phyloP scores from a whole-genome alignment of 2,329 filamentous ascomycete species.

The Trichophyton benhamiae region DNA sequence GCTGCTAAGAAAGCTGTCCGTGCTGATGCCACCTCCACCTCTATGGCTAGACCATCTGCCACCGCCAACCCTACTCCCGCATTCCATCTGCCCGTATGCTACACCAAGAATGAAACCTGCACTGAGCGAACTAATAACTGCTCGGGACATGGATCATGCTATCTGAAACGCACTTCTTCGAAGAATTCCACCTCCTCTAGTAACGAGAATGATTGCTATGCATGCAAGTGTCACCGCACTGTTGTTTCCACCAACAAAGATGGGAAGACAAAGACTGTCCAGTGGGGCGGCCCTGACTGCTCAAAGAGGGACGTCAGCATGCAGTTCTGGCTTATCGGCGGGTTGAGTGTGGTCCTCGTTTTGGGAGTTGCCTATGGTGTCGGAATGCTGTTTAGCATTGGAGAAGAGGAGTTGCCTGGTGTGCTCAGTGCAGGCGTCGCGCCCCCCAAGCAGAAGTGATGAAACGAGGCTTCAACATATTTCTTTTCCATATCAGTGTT shows the following conservation, averaged over 20 bases:
- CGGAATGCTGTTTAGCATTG: constrained; percentile 68
- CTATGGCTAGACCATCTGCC: neutral
- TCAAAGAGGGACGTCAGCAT: constrained; percentile 84
- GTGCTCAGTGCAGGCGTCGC: constrained; percentile 94
- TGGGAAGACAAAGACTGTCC: constrained; percentile 46
- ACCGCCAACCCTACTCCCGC: constrained; percentile 21
- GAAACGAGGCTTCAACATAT: neutral
- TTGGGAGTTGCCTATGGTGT: constrained; percentile 58
- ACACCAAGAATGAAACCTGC: constrained; percentile 57
- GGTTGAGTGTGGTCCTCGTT: constrained; percentile 59
- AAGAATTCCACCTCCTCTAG: constrained; percentile 18
- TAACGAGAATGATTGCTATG: constrained; percentile 53
- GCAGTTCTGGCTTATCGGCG: constrained; percentile 75
- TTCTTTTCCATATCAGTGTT: neutral
- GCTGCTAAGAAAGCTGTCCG: constrained; percentile 15
- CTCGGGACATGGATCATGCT: constrained; percentile 68
- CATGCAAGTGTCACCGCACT: constrained; percentile 60
- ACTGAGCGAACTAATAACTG: constrained; percentile 60
- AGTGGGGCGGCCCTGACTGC: constrained; percentile 78
- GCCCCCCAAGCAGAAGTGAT: constrained; percentile 44
- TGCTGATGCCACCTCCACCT: constrained; percentile 25
- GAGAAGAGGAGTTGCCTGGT: constrained; percentile 75
- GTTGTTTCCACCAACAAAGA: constrained; percentile 36
- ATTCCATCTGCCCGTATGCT: constrained; percentile 59
- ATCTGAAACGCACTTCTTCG: constrained; percentile 48